phyloP scores from a whole-genome alignment of 352 stramenopile genomes.

The Phytophthora multivora region DNA sequence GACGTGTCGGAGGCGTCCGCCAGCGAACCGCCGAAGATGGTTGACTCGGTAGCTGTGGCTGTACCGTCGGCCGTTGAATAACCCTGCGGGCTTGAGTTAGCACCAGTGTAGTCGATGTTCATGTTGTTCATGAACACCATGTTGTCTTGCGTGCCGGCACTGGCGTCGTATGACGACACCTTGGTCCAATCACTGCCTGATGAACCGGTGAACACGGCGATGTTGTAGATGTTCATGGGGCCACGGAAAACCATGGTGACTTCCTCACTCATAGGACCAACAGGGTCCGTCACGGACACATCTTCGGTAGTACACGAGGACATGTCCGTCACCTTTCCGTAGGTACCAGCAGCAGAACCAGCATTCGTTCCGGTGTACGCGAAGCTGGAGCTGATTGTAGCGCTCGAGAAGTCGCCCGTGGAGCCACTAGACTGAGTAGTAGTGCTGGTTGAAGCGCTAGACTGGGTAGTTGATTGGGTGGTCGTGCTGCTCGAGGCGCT shows the following conservation, averaged over 20 bases:
- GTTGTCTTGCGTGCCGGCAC: slow-evolving; percentile 41
- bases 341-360: slow-evolving; percentile 45
- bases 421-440: slow-evolving; percentile 15
- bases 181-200: slow-evolving; percentile 43
- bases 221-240: slow-evolving; percentile 67
- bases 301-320: slow-evolving; percentile 38
- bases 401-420: slow-evolving; percentile 36
- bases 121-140: slow-evolving; percentile 71
- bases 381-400: slow-evolving; percentile 56
- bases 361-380: slow-evolving; percentile 45
- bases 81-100: slow-evolving; percentile 50
- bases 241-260: slow-evolving; percentile 63
- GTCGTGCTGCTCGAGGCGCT: slow-evolving; percentile 11
- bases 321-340: slow-evolving; percentile 49
- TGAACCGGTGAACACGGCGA: slow-evolving; percentile 46
- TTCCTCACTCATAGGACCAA: slow-evolving; percentile 60
- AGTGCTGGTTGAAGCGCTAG: slow-evolving; percentile 11
- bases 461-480: slow-evolving; percentile 2
- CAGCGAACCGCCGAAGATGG: slow-evolving; percentile 52
- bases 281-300: slow-evolving; percentile 38
- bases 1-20: slow-evolving; percentile 54
- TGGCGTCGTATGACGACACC: slow-evolving; percentile 48
- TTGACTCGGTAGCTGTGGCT: slow-evolving; percentile 33
- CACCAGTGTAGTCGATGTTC: slow-evolving; percentile 60
- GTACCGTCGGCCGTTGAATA: slow-evolving; percentile 43